Percentiles rank a stretch among this genome's conserved stretches.
Conservation (phyloP, 2,329 filamentous ascomycete species). For the Pseudogymnoascus sp. region DNA sequence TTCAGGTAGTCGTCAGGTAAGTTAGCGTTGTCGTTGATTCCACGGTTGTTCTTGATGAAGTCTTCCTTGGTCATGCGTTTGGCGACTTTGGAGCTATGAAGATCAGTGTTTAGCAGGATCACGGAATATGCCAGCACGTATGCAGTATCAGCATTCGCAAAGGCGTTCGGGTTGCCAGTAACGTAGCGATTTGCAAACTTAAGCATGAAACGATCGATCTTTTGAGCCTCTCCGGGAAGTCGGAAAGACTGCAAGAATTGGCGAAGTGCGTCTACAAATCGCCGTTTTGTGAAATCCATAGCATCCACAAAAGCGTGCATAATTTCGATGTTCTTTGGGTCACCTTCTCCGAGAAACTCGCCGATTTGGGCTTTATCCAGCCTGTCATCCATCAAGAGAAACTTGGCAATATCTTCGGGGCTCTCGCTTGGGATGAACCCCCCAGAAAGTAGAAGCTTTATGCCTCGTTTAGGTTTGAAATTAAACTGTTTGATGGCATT, state of each 20-base stretch:
- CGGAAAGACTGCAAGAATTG: constrained; percentile 93
- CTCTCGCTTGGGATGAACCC: constrained; percentile 78
- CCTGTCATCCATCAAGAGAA: constrained; percentile 72
- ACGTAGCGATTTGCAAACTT: constrained; percentile 98
- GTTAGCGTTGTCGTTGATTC: constrained; percentile 94
- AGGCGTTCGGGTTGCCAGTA: constrained; percentile 90
- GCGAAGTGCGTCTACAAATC: constrained; percentile 86
- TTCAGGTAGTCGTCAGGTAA: constrained; percentile 86
- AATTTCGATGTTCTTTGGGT: constrained; percentile 85
- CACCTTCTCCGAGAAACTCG: constrained; percentile 90
- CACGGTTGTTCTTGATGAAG: constrained; percentile 98
- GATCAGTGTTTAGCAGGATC: constrained; percentile 92
- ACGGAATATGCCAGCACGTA: constrained; percentile 96
- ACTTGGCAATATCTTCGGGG: constrained; percentile 75
- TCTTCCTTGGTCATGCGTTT: constrained; percentile 91
- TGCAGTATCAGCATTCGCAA: constrained; percentile 95
- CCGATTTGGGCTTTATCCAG: constrained; percentile 89
- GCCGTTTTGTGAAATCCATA: constrained; percentile 87
- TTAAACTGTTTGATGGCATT: constrained; percentile 92
- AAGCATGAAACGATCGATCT: constrained; percentile 98
- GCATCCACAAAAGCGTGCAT: constrained; percentile 97
- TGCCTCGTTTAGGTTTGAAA: constrained; percentile 91
- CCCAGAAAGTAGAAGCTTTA: constrained; percentile 75
- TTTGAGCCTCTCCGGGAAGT: constrained; percentile 90
- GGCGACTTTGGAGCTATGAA: constrained; percentile 79